phyloP scores from a whole-genome alignment of 2,329 filamentous ascomycete species.

The Pseudofabraea citricarpa region DNA sequence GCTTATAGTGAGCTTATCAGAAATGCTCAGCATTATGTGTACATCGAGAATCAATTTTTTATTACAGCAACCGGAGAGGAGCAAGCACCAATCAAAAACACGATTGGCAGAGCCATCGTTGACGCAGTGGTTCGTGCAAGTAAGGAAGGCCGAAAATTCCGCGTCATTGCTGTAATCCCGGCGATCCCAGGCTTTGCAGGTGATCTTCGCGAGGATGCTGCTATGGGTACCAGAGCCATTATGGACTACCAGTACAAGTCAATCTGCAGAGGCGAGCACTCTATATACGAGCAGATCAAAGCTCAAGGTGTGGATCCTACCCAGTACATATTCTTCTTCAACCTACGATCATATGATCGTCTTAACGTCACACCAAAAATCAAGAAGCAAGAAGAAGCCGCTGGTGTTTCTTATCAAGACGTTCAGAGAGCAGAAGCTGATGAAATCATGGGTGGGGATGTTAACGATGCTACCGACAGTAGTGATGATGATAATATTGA shows the following conservation, averaged over 20 bases:
- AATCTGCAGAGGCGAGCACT: slow-evolving; percentile 85
- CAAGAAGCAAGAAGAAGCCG: slow-evolving; percentile 70
- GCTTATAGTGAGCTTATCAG: slow-evolving; percentile 81
- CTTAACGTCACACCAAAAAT: slow-evolving; percentile 77
- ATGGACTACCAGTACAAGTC: slow-evolving; percentile 99
- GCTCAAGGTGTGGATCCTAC: slow-evolving; percentile 71
- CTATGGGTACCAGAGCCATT: slow-evolving; percentile 82
- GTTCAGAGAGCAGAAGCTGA: slow-evolving; percentile 85
- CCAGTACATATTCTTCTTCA: slow-evolving; percentile 89
- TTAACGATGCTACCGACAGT: slow-evolving; percentile 54
- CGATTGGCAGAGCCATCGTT: slow-evolving; percentile 82
- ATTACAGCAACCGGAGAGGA: slow-evolving; percentile 88
- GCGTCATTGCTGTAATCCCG: slow-evolving; percentile 85
- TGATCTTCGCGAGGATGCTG: slow-evolving; percentile 78
- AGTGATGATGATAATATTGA: slow-evolving; percentile 37
- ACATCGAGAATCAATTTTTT: slow-evolving; percentile 99
- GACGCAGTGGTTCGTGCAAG: slow-evolving; percentile 79
- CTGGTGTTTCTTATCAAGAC: slow-evolving; percentile 79
- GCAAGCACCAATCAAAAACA: slow-evolving; percentile 81
- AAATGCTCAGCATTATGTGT: slow-evolving; percentile 86
- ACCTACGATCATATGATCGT: slow-evolving; percentile 86
- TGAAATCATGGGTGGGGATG: slow-evolving; percentile 74
- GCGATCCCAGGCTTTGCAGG: slow-evolving; percentile 92
- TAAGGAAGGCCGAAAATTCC: slow-evolving; percentile 82
- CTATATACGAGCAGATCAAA: slow-evolving; percentile 76